phyloP scores from a whole-genome alignment of 1,139 yeast species.

The Suhomyces taliae region DNA sequence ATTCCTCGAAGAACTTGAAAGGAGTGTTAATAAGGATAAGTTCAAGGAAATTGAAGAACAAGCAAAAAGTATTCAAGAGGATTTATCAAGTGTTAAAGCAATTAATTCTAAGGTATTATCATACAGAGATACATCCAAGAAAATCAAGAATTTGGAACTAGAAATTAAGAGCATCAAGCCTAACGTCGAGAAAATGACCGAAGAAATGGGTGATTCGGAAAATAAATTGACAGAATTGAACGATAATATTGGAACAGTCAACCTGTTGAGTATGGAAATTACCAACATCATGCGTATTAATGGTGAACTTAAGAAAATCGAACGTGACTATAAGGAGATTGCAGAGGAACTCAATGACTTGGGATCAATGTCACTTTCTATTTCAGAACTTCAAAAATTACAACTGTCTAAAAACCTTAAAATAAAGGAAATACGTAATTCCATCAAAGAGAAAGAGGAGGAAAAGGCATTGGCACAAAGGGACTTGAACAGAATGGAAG shows the following conservation, averaged over 20 bases:
- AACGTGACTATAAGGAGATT: constrained; percentile 34
- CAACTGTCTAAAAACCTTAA: constrained; percentile 45
- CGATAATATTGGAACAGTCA: constrained; percentile 13
- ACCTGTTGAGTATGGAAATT: constrained; percentile 27
- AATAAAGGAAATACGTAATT: constrained; percentile 47
- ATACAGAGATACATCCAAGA: constrained; percentile 23
- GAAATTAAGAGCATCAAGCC: constrained; percentile 9
- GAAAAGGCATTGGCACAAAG: constrained; percentile 50
- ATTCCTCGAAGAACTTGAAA: constrained; percentile 35
- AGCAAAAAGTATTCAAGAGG: constrained; percentile 33
- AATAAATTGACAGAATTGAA: constrained; percentile 16
- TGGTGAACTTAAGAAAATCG: constrained; percentile 35
- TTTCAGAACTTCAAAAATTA: constrained; percentile 53
- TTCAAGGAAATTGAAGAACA: constrained; percentile 37
- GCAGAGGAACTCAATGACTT: constrained; percentile 41
- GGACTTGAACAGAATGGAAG: constrained; percentile 52
- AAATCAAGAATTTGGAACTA: constrained; percentile 13
- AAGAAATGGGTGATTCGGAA: constrained; percentile 14
- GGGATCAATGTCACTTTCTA: constrained; percentile 29
- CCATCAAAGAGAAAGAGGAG: constrained; percentile 44
- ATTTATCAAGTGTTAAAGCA: constrained; percentile 25
- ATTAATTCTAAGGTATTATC: constrained; percentile 30
- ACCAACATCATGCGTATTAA: constrained; percentile 37
- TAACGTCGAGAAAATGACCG: neutral
- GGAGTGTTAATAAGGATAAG: constrained; percentile 37